Base-by-base conservation (phyloP, 202 grass and related monocot species). In the Carex sylvatica region DNA sequence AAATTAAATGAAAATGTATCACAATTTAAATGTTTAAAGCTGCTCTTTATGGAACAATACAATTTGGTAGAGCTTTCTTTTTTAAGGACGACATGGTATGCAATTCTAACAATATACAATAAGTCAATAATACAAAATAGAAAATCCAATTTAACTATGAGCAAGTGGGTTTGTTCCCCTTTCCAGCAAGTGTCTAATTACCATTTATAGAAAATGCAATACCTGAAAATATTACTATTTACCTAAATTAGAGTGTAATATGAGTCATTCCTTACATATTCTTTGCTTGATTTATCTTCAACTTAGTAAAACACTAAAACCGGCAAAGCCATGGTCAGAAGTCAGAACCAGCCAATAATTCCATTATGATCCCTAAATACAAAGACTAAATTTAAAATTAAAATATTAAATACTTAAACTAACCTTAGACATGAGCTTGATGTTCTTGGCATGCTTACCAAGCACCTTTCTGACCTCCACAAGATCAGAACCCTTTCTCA, bases 361-460 rank as follows among this genome's bases (percentile, higher is more conserved):
- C 65, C 4, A 67, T n/a, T 69, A 40, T 40, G 16, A 40, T 19
- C 2, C n/a, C 35, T 40, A 42, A 69, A 69, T 69, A 20, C 35
- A 20, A 19, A 15, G 64, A 61, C 4, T 18, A 72, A 44, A 51
- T 70, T 63, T 58, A 58, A 40, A 9, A 56, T 9, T 26, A 42
- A 70, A 1, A 10, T 10, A 23, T 69, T 7, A 46, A 44, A 70
- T 38, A 22, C 3, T 63, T 15, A 58, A 85, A 79, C 83, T 67
- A 72, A 94, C 94, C 92, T 94, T 97, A 24, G 94, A 91, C 92
- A 97, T 94, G 44, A 92, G 90, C 74, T 91, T 35, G 74, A 94
- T 94, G 20, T 85, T 87, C 70, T 94, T 94, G 12, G 88, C 88
- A 88, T 97, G 87, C 18, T 89, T 70, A 71, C 92, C 90, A 0